Conservation (phyloP, 2,329 filamentous ascomycete species). For the Leptographium procerum region DNA sequence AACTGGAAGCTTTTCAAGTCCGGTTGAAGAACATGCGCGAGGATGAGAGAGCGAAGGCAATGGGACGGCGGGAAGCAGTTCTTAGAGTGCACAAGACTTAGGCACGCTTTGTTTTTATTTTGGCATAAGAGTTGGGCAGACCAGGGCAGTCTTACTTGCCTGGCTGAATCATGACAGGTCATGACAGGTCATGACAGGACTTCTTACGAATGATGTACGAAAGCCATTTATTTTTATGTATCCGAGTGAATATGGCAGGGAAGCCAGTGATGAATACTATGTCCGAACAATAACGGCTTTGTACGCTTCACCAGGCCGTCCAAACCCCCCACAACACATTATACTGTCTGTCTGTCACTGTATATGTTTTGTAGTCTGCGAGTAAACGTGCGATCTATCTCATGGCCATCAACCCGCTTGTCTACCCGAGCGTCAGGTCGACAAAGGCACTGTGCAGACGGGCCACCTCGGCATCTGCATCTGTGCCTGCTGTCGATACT, state of each 20-base stretch:
- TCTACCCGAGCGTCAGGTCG: slow-evolving; percentile 9
- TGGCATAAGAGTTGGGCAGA: too few relatives aligned
- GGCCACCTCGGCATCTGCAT: background rate
- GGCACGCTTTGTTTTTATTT: too few relatives aligned
- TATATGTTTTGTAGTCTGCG: too few relatives aligned
- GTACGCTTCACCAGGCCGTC: background rate
- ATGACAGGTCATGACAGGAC: too few relatives aligned
- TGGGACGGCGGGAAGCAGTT: too few relatives aligned
- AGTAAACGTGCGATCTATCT: too few relatives aligned
- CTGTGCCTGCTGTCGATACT: background rate
- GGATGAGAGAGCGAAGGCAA: too few relatives aligned
- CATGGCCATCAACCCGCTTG: background rate
- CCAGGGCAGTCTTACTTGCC: background rate
- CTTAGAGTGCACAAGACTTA: too few relatives aligned
- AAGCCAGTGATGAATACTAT: background rate
- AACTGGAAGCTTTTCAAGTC: slow-evolving; percentile 65
- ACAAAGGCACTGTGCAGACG: slow-evolving; percentile 10
- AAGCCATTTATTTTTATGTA: background rate
- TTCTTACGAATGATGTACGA: background rate
- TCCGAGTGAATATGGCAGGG: background rate
- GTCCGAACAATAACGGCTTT: background rate
- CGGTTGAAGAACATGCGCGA: background rate
- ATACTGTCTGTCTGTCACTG: too few relatives aligned
- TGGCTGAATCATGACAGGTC: background rate
- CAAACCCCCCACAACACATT: too few relatives aligned